These are phyloP conservation scores for Ceratobasidium sp. DNA, from an alignment of 1,284 basidiomycete genomes.

Conservation along the genomic window DNA sequence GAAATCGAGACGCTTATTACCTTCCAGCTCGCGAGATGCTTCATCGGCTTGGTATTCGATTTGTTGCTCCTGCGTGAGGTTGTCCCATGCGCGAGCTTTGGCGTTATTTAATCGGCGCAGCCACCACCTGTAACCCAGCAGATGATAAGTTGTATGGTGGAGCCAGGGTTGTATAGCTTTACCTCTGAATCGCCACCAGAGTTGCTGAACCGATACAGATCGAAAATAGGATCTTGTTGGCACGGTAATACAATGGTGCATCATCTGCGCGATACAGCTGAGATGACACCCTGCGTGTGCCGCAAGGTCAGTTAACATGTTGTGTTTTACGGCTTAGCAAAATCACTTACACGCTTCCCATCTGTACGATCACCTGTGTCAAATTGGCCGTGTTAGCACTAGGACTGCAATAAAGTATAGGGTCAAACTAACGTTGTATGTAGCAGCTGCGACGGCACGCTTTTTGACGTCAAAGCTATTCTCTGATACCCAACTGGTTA, in stretches of 20 bases:
- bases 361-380: constrained; percentile 27
- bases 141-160: neutral
- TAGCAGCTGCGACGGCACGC: constrained; percentile 28
- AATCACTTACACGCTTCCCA: constrained; percentile 30
- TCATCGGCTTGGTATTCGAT: constrained; percentile 27
- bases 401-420: neutral
- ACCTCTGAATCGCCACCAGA: constrained; percentile 7
- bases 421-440: constrained; percentile 10
- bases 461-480: constrained; percentile 37
- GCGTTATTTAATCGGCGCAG: neutral
- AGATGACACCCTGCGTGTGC: neutral
- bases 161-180: neutral
- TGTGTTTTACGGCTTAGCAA: neutral
- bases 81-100: constrained; percentile 14
- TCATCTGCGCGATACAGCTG: constrained; percentile 25
- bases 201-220: constrained; percentile 14
- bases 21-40: constrained; percentile 12
- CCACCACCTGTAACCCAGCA: constrained; percentile 15
- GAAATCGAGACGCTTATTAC: constrained; percentile 23
- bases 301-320: neutral
- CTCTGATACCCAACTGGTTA: constrained; percentile 32
- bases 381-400: neutral
- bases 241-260: constrained; percentile 25
- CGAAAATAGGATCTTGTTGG: constrained; percentile 26
- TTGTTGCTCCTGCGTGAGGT: constrained; percentile 22